Percentiles rank a stretch among this genome's conserved stretches.
phyloP scores from a whole-genome alignment of 2,329 filamentous ascomycete species.

The Magnaporthiopsis incrustans region DNA sequence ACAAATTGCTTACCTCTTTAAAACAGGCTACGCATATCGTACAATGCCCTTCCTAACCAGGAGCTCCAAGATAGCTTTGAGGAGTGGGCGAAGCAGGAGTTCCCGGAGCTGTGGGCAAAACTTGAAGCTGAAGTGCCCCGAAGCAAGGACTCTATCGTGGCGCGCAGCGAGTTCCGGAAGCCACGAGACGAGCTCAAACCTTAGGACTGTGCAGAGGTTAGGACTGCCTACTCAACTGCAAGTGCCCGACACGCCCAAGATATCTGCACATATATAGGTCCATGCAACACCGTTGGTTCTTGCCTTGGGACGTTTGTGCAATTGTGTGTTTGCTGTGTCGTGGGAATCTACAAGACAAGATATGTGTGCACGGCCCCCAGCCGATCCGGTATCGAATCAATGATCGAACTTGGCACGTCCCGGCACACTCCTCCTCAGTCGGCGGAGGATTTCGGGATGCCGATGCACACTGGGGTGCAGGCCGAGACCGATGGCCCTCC shows the following conservation, averaged over 20 bases:
- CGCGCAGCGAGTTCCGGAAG: conserved; percentile 41
- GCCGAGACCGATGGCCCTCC: conserved; percentile 80
- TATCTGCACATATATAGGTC: neutral
- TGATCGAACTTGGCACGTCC: neutral
- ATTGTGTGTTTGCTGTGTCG: neutral
- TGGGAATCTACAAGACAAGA: neutral
- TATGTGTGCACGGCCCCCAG: neutral
- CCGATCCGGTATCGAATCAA: conserved; percentile 12
- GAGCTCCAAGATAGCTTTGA: conserved; percentile 63
- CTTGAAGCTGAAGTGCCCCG: conserved; percentile 39
- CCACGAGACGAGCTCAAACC: conserved; percentile 28
- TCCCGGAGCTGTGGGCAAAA: conserved; percentile 61
- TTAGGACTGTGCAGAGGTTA: conserved; percentile 31
- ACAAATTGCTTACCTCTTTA: neutral
- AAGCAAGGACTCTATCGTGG: conserved; percentile 18
- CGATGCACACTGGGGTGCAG: conserved; percentile 85
- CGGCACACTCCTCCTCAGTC: neutral
- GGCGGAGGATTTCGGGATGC: conserved; percentile 69
- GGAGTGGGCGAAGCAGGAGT: conserved; percentile 62
- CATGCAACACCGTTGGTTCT: neutral
- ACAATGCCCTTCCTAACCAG: conserved; percentile 62
- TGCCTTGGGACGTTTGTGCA: neutral
- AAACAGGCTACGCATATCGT: conserved; percentile 62
- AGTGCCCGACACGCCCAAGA: neutral
- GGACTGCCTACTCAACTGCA: no score